Evolutionary conservation across 1,284 basidiomycete species (phyloP).

Genomic region (Fistulinella cinereoalba): DNA sequence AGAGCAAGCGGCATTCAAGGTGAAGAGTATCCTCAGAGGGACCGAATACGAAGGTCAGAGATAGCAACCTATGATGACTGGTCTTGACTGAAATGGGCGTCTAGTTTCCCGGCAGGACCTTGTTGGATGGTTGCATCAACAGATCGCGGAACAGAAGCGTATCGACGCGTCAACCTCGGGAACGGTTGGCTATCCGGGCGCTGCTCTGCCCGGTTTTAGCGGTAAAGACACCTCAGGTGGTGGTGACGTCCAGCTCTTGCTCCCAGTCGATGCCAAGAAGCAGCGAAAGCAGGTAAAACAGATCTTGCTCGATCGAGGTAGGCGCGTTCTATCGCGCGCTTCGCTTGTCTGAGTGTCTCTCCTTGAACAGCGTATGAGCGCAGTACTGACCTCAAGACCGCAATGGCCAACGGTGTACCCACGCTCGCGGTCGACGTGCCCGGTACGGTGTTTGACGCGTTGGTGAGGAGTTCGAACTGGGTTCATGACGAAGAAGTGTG

Average conservation of each 20-base stretch:
- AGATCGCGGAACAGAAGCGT: slow-evolving; percentile 74
- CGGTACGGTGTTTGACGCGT: slow-evolving; percentile 54
- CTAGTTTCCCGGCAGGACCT: slow-evolving; percentile 69
- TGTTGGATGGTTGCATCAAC: slow-evolving; percentile 67
- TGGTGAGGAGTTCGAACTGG: slow-evolving; percentile 60
- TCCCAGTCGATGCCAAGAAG: slow-evolving; percentile 70
- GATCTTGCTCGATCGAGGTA: slow-evolving; percentile 66
- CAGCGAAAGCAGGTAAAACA: slow-evolving; percentile 70
- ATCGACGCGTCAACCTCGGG: slow-evolving; percentile 65
- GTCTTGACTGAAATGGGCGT: neutral
- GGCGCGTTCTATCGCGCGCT: neutral
- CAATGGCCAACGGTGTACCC: slow-evolving; percentile 58
- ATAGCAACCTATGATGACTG: neutral
- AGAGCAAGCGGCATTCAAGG: slow-evolving; percentile 70
- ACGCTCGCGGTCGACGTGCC: slow-evolving; percentile 72
- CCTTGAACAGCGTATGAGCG: slow-evolving; percentile 56
- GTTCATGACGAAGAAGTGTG: slow-evolving; percentile 71
- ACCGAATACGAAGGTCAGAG: slow-evolving; percentile 67
- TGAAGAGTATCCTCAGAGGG: slow-evolving; percentile 75
- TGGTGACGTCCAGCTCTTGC: slow-evolving; percentile 57
- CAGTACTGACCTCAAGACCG: slow-evolving; percentile 50
- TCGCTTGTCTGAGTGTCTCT: neutral
- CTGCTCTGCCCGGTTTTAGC: slow-evolving; percentile 25
- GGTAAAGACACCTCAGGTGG: slow-evolving; percentile 43
- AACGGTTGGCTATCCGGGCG: slow-evolving; percentile 43